Evolutionary conservation across 2,329 filamentous ascomycete species (phyloP).

Genomic region (Tympanopsis confertula): DNA sequence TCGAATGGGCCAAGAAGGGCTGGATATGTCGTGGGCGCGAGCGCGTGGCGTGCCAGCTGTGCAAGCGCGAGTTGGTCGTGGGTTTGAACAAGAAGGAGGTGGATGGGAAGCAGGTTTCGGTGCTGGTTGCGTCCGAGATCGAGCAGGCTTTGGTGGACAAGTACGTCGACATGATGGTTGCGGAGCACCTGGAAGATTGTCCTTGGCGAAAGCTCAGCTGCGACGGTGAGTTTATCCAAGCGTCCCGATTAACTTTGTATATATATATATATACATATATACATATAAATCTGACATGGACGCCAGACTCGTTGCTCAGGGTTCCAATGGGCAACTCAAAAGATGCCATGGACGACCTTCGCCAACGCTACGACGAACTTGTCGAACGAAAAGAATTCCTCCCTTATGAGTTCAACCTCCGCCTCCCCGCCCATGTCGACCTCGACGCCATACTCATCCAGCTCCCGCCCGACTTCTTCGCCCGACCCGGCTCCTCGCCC

Average conservation of each 20-base stretch:
- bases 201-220: slow-evolving; percentile 82
- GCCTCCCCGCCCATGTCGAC: slow-evolving; percentile 38
- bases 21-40: slow-evolving; percentile 80
- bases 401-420: slow-evolving; percentile 50
- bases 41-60: slow-evolving; percentile 75
- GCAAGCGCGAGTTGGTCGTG: slow-evolving; percentile 73
- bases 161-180: slow-evolving; percentile 62
- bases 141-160: slow-evolving; percentile 62
- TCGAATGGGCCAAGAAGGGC: slow-evolving; percentile 87
- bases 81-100: slow-evolving; percentile 55
- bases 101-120: slow-evolving; percentile 40
- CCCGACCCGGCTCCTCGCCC: slow-evolving; percentile 22
- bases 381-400: slow-evolving; percentile 39
- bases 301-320: slow-evolving; percentile 44
- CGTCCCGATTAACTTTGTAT: neutral
- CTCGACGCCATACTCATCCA: slow-evolving; percentile 35
- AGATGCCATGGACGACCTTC: slow-evolving; percentile 43
- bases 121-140: slow-evolving; percentile 48
- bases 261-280: slow-evolving; percentile 17
- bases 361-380: slow-evolving; percentile 54
- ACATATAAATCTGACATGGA: slow-evolving; percentile 51
- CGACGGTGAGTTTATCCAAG: slow-evolving; percentile 46
- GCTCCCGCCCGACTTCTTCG: slow-evolving; percentile 44
- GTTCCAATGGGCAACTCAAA: slow-evolving; percentile 51
- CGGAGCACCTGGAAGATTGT: slow-evolving; percentile 70